These are phyloP conservation scores for Henckelia pumila DNA, from an alignment of 257 asterid genomes.

Conservation along the genomic window DNA sequence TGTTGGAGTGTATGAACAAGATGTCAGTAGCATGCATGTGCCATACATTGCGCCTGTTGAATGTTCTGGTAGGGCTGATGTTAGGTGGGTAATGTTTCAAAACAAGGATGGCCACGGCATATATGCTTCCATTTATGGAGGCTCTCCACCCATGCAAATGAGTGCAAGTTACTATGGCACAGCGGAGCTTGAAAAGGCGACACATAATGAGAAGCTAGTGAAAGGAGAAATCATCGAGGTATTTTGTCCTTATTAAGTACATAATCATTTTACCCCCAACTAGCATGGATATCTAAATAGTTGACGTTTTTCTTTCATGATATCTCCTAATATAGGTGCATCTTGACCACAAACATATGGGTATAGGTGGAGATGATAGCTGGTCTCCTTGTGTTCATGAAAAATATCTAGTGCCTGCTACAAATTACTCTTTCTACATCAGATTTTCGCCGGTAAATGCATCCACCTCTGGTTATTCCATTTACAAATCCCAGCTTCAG, in stretches of 20 bases:
- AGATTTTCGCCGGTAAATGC: slow-evolving; percentile 59
- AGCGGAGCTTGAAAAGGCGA: slow-evolving; percentile 88
- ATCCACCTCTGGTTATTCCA: slow-evolving; percentile 44
- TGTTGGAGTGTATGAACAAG: slow-evolving; percentile 62
- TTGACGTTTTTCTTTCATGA: background rate
- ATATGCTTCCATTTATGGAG: slow-evolving; percentile 68
- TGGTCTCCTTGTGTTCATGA: slow-evolving; percentile 94
- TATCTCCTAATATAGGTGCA: slow-evolving; percentile 69
- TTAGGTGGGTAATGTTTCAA: slow-evolving; percentile 86
- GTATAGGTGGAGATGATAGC: slow-evolving; percentile 96
- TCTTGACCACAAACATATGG: slow-evolving; percentile 95
- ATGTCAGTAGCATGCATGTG: slow-evolving; percentile 77
- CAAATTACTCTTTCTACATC: slow-evolving; percentile 68
- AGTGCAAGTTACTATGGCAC: slow-evolving; percentile 86
- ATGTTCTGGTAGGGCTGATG: slow-evolving; percentile 81
- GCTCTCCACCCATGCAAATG: slow-evolving; percentile 85
- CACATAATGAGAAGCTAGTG: slow-evolving; percentile 63
- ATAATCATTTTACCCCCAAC: too few species aligned
- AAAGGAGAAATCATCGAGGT: slow-evolving; percentile 86
- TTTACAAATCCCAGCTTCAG: slow-evolving; percentile 53
- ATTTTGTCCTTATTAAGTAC: too few species aligned
- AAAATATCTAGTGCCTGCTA: slow-evolving; percentile 67
- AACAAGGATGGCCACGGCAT: slow-evolving; percentile 69
- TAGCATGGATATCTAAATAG: background rate
- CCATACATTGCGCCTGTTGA: slow-evolving; percentile 87